phyloP scores from a whole-genome alignment of 352 stramenopile genomes.

The Pythium angustatum region DNA sequence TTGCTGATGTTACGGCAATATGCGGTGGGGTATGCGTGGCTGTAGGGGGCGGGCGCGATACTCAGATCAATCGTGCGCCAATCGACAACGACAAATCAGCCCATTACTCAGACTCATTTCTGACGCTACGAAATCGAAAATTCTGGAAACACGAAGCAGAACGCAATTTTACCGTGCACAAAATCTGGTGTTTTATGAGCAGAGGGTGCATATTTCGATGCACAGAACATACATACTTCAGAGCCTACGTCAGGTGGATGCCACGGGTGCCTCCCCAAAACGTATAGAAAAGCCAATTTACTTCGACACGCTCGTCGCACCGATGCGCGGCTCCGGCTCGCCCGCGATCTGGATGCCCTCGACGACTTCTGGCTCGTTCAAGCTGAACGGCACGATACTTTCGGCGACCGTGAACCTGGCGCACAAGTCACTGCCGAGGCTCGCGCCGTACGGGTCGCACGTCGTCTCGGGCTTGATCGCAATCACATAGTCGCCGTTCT shows the following conservation, averaged over 20 bases:
- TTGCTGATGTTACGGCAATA: neutral
- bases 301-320: neutral
- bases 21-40: neutral
- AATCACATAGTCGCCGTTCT: slow-evolving; percentile 62
- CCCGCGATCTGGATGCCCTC: slow-evolving; percentile 19
- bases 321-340: slow-evolving; percentile 3
- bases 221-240: neutral
- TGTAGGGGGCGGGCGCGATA: neutral
- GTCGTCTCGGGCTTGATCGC: slow-evolving; percentile 56
- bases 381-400: slow-evolving; percentile 33
- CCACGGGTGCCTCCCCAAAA: no score
- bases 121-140: neutral
- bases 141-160: slow-evolving; percentile 9
- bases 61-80: neutral
- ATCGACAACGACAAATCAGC: neutral
- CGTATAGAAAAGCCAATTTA: neutral
- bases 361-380: slow-evolving; percentile 21
- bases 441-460: slow-evolving; percentile 32
- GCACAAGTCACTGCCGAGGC: slow-evolving; percentile 18
- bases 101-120: neutral
- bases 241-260: no score
- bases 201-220: neutral
- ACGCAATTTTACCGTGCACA: neutral
- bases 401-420: slow-evolving; percentile 31
- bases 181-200: neutral